phyloP scores from a whole-genome alignment of 2,329 filamentous ascomycete species.

The Cryphonectria carpinicola region DNA sequence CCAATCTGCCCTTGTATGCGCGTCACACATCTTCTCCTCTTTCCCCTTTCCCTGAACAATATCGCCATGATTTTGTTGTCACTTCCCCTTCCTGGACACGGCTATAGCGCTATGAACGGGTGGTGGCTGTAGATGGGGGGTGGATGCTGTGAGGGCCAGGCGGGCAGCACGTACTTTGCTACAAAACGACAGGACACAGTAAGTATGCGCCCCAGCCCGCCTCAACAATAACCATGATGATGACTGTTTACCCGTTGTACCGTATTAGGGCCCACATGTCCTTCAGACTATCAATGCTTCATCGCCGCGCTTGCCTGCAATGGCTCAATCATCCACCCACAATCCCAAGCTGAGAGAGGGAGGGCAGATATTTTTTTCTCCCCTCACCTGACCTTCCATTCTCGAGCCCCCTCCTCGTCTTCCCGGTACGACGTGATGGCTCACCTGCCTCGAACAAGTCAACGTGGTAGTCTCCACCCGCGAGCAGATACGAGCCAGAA shows the following conservation, averaged over 20 bases:
- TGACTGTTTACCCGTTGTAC: neutral
- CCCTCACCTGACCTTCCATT: slow-evolving; percentile 20
- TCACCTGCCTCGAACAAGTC: slow-evolving; percentile 20
- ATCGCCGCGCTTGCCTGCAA: slow-evolving; percentile 4
- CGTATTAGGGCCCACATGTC: neutral
- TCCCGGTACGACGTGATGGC: slow-evolving; percentile 23
- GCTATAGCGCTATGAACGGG: neutral
- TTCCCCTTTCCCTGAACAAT: neutral
- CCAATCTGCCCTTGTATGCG: neutral
- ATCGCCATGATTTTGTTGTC: too few relatives aligned
- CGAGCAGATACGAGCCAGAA: slow-evolving; percentile 23
- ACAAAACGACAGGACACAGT: neutral
- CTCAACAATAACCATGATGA: neutral
- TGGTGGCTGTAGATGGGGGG: neutral
- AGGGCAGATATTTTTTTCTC: neutral
- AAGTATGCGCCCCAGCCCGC: neutral
- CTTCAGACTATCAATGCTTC: slow-evolving; percentile 1
- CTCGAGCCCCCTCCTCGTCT: slow-evolving; percentile 8
- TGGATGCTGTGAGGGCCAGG: neutral
- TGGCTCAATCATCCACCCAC: neutral
- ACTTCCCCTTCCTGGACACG: neutral
- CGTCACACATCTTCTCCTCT: neutral
- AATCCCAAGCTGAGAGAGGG: neutral
- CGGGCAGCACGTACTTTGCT: too few relatives aligned
- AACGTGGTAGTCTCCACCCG: slow-evolving; percentile 10